Conservation (phyloP, 164 flowering plant species). For the Tetracentron sinense region DNA sequence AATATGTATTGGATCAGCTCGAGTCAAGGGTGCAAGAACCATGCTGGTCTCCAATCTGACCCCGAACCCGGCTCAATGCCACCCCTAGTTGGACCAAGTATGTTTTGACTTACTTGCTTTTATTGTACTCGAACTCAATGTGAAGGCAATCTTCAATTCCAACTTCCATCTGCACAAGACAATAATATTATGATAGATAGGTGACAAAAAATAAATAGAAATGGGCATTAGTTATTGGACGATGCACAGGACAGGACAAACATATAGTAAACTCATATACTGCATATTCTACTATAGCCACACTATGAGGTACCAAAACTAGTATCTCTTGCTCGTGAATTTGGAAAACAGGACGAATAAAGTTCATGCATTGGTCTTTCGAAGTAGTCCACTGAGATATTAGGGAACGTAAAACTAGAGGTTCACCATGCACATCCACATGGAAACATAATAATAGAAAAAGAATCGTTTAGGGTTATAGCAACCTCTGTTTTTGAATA, state of each 20-base stretch:
- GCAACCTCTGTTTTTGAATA: neutral
- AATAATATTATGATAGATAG: slow-evolving; percentile 7
- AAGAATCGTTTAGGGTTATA: neutral
- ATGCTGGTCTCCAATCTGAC: too few species aligned
- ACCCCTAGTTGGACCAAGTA: neutral
- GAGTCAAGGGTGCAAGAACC: neutral
- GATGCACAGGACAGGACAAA: neutral
- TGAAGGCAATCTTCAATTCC: slow-evolving; percentile 97
- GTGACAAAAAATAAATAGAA: neutral
- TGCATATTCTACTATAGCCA: neutral
- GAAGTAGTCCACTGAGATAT: too few species aligned
- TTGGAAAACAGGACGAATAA: too few species aligned
- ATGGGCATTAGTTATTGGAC: neutral
- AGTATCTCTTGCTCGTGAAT: too few species aligned
- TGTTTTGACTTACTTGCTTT: slow-evolving; percentile 77
- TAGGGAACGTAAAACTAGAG: too few species aligned
- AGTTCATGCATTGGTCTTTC: too few species aligned
- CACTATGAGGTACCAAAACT: too few species aligned
- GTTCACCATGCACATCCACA: too few species aligned
- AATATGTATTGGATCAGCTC: neutral
- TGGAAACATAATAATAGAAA: too few species aligned
- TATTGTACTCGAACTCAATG: slow-evolving; percentile 91
- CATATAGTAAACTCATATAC: neutral
- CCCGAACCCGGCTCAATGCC: neutral
- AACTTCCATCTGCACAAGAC: slow-evolving; percentile 81